phyloP scores from a whole-genome alignment of 768 basidiomycete genomes.

The Termitomyces sp. region DNA sequence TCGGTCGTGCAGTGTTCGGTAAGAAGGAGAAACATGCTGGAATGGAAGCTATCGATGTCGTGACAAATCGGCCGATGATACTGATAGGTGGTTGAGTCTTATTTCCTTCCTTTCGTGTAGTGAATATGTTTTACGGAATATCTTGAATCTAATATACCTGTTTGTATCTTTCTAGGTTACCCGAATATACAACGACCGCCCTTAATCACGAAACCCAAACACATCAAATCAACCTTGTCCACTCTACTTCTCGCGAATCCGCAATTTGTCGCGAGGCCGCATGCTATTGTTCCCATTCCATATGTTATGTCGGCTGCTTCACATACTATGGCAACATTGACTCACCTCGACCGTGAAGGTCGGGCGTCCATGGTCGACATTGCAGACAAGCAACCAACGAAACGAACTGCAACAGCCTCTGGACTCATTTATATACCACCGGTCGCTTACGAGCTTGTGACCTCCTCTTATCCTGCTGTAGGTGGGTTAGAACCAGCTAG shows the following conservation, averaged over 20 bases:
- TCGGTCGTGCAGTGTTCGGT: slow-evolving; percentile 59
- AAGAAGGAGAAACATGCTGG: slow-evolving; percentile 84
- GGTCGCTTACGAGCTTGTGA: slow-evolving; percentile 63
- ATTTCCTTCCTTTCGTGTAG: slow-evolving; percentile 24
- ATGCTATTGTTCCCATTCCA: neutral
- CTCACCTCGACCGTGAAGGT: slow-evolving; percentile 72
- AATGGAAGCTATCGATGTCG: slow-evolving; percentile 77
- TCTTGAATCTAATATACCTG: slow-evolving; percentile 12
- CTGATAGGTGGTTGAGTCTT: slow-evolving; percentile 87
- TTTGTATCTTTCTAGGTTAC: slow-evolving; percentile 12
- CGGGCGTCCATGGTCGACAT: slow-evolving; percentile 85
- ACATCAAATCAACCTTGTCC: neutral
- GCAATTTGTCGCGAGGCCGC: neutral
- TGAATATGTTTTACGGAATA: slow-evolving; percentile 16
- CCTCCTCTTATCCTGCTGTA: slow-evolving; percentile 32
- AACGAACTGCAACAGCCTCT: slow-evolving; percentile 68
- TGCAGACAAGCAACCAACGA: slow-evolving; percentile 54
- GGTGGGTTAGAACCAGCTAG: slow-evolving; percentile 10
- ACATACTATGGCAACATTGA: slow-evolving; percentile 37
- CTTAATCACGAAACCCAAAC: neutral
- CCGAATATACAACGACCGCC: neutral
- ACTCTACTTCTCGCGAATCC: neutral
- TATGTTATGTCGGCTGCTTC: slow-evolving; percentile 19
- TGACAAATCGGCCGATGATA: slow-evolving; percentile 85
- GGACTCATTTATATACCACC: slow-evolving; percentile 70